Percentiles rank a stretch among this genome's conserved stretches.
These are phyloP conservation scores for Beauveria brongniartii DNA, from an alignment of 2,329 filamentous ascomycete genomes.

Conservation along the genomic window DNA sequence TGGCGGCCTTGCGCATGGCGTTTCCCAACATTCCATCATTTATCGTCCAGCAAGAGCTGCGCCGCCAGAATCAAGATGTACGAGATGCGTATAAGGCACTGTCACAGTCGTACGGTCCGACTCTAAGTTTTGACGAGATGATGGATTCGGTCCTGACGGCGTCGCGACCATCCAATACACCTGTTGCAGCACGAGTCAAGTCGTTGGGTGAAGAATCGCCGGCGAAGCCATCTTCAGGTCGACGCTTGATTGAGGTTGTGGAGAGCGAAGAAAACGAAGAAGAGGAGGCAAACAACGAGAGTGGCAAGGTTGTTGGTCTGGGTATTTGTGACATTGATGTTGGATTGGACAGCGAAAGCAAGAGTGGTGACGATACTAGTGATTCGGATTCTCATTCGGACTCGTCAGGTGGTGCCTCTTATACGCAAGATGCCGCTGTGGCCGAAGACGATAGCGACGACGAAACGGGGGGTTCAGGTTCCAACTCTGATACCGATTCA, in stretches of 20 bases:
- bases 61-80: slow-evolving; percentile 26
- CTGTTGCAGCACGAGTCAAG: not conserved
- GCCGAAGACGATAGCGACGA: not conserved
- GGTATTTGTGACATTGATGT: not conserved
- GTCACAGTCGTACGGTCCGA: slow-evolving; percentile 22
- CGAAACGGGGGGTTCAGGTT: not conserved
- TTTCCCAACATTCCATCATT: slow-evolving; percentile 33
- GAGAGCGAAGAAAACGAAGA: slow-evolving; percentile 1
- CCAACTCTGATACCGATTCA: slow-evolving; percentile 15
- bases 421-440: not conserved
- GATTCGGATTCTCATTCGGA: slow-evolving; percentile 2
- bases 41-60: slow-evolving; percentile 29
- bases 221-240: not conserved
- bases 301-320: not conserved
- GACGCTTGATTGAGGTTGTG: slow-evolving; percentile 14
- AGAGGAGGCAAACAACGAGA: not conserved
- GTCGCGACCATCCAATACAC: not conserved
- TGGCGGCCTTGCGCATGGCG: slow-evolving; percentile 30
- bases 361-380: not conserved
- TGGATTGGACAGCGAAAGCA: not conserved
- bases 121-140: slow-evolving; percentile 25
- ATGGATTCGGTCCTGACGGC: slow-evolving; percentile 21
- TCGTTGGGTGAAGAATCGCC: not conserved
- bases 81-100: slow-evolving; percentile 31
- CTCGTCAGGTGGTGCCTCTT: slow-evolving; percentile 4